Base-by-base conservation (phyloP, 2,329 filamentous ascomycete genomes). In the Hortaea sp. region DNA sequence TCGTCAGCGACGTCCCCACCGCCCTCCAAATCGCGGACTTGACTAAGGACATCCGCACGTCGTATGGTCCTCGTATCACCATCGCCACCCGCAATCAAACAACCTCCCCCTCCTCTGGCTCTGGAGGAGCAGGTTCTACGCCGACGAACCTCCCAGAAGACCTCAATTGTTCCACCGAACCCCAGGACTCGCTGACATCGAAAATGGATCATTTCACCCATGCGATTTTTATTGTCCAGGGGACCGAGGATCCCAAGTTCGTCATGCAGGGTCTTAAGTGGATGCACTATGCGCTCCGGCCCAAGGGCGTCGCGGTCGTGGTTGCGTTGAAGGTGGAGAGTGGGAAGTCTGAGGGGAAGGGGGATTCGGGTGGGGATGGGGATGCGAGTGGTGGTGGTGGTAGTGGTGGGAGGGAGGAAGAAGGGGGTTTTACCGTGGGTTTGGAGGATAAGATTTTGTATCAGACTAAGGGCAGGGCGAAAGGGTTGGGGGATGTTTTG, bases 161-260 rank as follows among this genome's bases (percentile, higher is more conserved):
- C 35, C 13, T 37, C 13, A 53, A 57, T 30, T 42, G 51, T 10
- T 44, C 42, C 20, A 39, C 51, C 6, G 49, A 52, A 20, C 41
- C 50, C 1, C 44, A 52, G 1, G 52, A 54, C 9, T 44, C 47
- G 6, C 39, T 59, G 6, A 12, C 37, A 2, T 1, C 28, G 4
- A 47, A 50, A 10, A 59, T 59, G 57, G 57, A 59, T 28, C 42
- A 49, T 37, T 59, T 55, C 47, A 56, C 53, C 2, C 57, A 59
- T 39, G 57, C 57, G 1, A 43, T 59, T 12, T 57, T 57, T 13
- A 53, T 53, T 6, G 49, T 59, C 7, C 20, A 20, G 20, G 41
- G 47, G 4, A 31, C 40, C 31, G 55, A 57, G 27, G 55, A 57
- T 35, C 55, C 55, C 1, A 58, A 56, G 45, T 53, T 53, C 35